Base-by-base conservation (phyloP, 225 moss, liverwort and hornwort species). In the Climacium dendroides region DNA sequence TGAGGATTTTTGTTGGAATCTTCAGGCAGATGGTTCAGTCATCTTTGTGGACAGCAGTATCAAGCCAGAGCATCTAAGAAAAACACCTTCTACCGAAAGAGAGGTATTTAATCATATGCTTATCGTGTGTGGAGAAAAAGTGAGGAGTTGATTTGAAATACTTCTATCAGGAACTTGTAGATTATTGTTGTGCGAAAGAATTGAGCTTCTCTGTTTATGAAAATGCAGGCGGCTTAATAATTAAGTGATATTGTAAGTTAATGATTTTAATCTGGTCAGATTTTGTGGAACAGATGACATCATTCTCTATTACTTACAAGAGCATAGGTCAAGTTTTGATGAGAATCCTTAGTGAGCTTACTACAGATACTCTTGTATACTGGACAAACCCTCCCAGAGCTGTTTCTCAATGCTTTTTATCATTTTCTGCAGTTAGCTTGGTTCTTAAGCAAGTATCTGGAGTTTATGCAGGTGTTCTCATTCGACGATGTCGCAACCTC, bases 1-100 rank as follows among this genome's bases (percentile, higher is more conserved):
- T 87, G 83, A 48, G 57, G 30, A 50, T 78, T 57, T 48, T 75
- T 87, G 85, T 75, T 87, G 74, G 88, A 80, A 65, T 85, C 64
- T 85, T 79, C 87, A 93, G 93, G 89, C 76, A 62, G 91, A 91
- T 88, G 91, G 90, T 85, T 83, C 79, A 82, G 93, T 93, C 79
- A 48, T 93, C 85, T 93, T 89, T 89, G 89, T 93, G 87, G 93
- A 93, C 87, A 88, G 91, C 88, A 89, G 78, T 55, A 72, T 85
- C 35, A 77, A 83, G 71, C 91, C 90, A 52, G 87, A 82, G 55
- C 47, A 90, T 61, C 59, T 93, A 10, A 90, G 91, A 54, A 87
- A 83, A 72, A 64, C 87, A 32, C 37, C 63, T 64, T 74, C 83
- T 63, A 67, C 85, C 23, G 83, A 72, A 77, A 57, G 70, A 63